phyloP scores from a whole-genome alignment of 768 basidiomycete species.

The Sporobolomyces roseus region DNA sequence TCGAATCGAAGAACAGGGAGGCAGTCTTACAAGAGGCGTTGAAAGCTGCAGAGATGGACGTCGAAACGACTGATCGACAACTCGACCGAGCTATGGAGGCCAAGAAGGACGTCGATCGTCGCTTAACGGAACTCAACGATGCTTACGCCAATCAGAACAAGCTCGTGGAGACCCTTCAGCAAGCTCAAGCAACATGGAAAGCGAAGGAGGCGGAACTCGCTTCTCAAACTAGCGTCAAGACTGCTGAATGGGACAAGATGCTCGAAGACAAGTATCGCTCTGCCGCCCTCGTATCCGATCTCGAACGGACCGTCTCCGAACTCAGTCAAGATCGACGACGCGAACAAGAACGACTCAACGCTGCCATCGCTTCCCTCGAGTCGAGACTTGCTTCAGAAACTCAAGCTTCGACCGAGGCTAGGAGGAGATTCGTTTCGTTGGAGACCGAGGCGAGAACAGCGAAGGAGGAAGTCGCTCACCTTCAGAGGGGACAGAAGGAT shows the following conservation, averaged over 20 bases:
- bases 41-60: conserved; percentile 67
- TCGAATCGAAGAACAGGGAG: conserved; percentile 80
- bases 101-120: conserved; percentile 34
- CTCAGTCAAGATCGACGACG: conserved; percentile 23
- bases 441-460: conserved; percentile 44
- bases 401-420: conserved; percentile 21
- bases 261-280: conserved; percentile 14
- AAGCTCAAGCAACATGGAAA: conserved; percentile 66
- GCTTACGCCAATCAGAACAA: conserved; percentile 81
- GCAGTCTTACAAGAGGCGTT: conserved; percentile 81
- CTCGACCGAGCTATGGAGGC: conserved; percentile 52
- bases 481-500: conserved; percentile 71
- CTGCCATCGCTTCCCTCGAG: conserved; percentile 6
- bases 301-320: conserved; percentile 20
- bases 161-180: conserved; percentile 75
- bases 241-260: conserved; percentile 61
- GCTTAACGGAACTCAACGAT: conserved; percentile 49
- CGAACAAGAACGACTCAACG: conserved; percentile 25
- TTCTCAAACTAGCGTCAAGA: conserved; percentile 59
- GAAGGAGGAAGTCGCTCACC: conserved; percentile 71
- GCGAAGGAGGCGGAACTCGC: conserved; percentile 62
- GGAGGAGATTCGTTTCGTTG: conserved; percentile 16
- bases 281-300: background rate
- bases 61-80: conserved; percentile 79
- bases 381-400: conserved; percentile 15